A percentile compares a stretch with the other conserved stretches of the same genome.
Evolutionary conservation across 1,284 basidiomycete genomes (phyloP).

Genomic region (Farysia itapuensis): DNA sequence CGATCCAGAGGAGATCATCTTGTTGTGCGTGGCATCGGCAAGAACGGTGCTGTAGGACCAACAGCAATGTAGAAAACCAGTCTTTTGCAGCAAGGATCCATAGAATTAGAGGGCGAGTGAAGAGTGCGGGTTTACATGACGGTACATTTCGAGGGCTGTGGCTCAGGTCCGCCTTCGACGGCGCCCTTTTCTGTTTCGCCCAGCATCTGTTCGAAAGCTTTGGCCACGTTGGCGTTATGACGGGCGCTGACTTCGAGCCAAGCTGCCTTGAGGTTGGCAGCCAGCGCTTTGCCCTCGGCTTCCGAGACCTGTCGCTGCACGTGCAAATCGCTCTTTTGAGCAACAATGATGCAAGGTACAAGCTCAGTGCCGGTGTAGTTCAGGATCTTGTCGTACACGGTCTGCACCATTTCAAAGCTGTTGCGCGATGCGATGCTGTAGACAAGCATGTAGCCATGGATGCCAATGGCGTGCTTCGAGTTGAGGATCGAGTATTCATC

Average conservation of each 20-base stretch:
- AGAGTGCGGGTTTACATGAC: no score
- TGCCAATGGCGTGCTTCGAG: slow-evolving; percentile 77
- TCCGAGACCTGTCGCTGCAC: slow-evolving; percentile 65
- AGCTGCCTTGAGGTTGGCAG: slow-evolving; percentile 48
- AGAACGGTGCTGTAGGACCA: slow-evolving; percentile 19
- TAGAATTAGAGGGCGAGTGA: no score
- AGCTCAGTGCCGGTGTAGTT: slow-evolving; percentile 86
- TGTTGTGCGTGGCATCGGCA: slow-evolving; percentile 23
- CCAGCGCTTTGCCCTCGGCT: slow-evolving; percentile 56
- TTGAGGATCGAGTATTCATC: slow-evolving; percentile 83
- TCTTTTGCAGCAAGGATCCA: not conserved
- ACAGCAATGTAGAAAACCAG: not conserved
- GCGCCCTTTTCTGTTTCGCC: slow-evolving; percentile 54
- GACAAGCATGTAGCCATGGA: slow-evolving; percentile 84
- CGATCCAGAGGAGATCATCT: slow-evolving; percentile 26
- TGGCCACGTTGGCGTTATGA: slow-evolving; percentile 57
- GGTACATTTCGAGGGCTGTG: slow-evolving; percentile 51
- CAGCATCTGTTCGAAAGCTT: slow-evolving; percentile 57
- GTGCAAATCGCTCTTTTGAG: slow-evolving; percentile 86
- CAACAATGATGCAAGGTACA: slow-evolving; percentile 94
- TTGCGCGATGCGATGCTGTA: slow-evolving; percentile 90
- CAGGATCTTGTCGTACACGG: slow-evolving; percentile 95
- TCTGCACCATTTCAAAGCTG: slow-evolving; percentile 94
- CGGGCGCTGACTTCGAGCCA: slow-evolving; percentile 58
- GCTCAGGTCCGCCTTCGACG: slow-evolving; percentile 45